Evolutionary conservation across 2,329 filamentous ascomycete genomes (phyloP), one percentile per base, ranked within the genome.

Genomic region (Paracorniculantispora psalliotae): DNA sequence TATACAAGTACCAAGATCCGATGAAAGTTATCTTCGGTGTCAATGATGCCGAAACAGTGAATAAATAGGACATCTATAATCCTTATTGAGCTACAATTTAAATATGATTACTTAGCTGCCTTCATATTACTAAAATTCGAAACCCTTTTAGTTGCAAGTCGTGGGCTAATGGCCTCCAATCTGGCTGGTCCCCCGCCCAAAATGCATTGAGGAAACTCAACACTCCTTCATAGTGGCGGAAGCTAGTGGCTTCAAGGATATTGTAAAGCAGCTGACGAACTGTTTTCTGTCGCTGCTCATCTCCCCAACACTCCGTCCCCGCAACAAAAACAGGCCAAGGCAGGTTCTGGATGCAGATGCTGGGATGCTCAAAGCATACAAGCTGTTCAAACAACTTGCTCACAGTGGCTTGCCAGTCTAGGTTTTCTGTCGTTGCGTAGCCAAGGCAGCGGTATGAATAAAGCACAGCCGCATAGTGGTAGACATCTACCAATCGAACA

Each of bases 11-110:
- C 23, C 69, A 73, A 48, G 72, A 74, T 51, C 72, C 72, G 0
- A 74, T 74, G 71, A 66, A 67, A 51, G 65, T 68, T 19, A 63
- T 74, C 15, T 74, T 73, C 52, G 69, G 69, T 1, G 69, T 75
- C 15, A 63, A 71, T 26, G 72, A 74, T 54, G 69, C 72, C 48
- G 71, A 74, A 50, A 74, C 72, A 0, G 66, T 73, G 15, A 56
- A 55, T 39, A 55, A 44, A 35, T 50, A 47, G 30, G 25, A n/a
- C 8, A 23, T 2, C 17, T 47, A 4, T 35, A n/a, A n/a, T n/a
- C n/a, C n/a, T n/a, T 33, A 21, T 33, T 26, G 2, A 10, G 35
- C 7, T 7, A 23, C 39, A 30, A 12, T 41, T 12, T 9, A 53
- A 12, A 7, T 35, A 46, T 19, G 44, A 5, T 7, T 35, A 39